Evolutionary conservation across 768 basidiomycete genomes (phyloP).

Genomic region (Lactarius hatsudake): DNA sequence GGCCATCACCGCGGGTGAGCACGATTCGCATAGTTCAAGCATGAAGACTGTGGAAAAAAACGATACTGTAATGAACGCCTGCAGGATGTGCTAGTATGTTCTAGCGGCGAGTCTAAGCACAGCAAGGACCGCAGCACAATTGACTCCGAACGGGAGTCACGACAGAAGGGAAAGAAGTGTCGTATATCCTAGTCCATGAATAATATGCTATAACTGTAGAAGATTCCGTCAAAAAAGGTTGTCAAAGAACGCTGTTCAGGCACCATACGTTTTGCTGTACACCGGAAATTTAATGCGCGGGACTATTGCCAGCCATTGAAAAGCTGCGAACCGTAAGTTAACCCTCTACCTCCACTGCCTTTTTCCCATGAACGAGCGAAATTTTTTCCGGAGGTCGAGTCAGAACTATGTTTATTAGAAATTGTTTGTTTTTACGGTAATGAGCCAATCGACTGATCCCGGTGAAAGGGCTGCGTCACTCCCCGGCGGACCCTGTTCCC

Average conservation of each 20-base stretch:
- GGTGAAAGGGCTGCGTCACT: constrained; percentile 11
- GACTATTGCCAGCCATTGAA: background rate
- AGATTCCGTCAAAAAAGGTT: background rate
- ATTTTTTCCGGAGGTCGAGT: background rate
- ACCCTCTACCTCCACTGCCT: background rate
- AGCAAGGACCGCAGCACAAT: constrained; percentile 12
- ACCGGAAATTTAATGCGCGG: background rate
- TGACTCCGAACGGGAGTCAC: constrained; percentile 16
- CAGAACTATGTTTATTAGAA: background rate
- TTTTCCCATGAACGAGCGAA: no score
- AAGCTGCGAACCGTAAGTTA: background rate
- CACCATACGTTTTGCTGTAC: background rate
- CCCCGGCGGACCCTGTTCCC: constrained; percentile 1
- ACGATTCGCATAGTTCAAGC: background rate
- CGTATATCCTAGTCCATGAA: no score
- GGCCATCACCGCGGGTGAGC: background rate
- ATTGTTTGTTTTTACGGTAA: background rate
- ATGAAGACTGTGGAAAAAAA: background rate
- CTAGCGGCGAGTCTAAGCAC: background rate
- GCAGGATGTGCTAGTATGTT: background rate
- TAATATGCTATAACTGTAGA: background rate
- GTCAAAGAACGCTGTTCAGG: no score
- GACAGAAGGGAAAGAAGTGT: background rate
- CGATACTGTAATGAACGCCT: background rate
- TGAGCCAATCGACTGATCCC: background rate